Base-by-base conservation (phyloP, 176 grass and related monocot species). In the Pontederia crassipes region DNA sequence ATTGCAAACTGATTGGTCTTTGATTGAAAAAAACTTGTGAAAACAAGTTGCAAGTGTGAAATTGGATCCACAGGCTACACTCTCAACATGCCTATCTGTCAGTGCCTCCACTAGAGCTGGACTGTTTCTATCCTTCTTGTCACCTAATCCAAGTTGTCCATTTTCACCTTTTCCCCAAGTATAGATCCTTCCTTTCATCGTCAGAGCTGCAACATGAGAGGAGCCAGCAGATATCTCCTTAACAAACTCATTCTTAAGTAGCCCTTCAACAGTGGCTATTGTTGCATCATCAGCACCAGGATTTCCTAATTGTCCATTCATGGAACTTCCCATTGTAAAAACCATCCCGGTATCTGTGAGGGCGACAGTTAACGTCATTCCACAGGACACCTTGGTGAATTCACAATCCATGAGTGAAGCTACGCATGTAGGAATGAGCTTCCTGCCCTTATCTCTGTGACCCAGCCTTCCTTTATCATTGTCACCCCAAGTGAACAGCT, bases 401-500 rank as follows among this genome's bases (percentile, higher is more conserved):
- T 97, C 87, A 69, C 82, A 82, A 66, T 80, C 79, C 2, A 62
- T 61, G 11, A 96, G 92, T 61, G 83, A 82, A 63, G 82, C 87
- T 14, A 97, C 76, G n/a, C 78, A 78, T 54, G 83, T 88, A 15
- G 92, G 92, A 8, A 75, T 20, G 48, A 88, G 73, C 54, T 88
- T 97, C 61, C 68, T 82, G n/a, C 85, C 73, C 64, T 70, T 80
- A 59, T 88, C 83, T 28, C 65, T 59, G 70, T 97, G 92, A 52
- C 87, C 92, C 15, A 97, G 69, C 69, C 80, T 91, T 67, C 87
- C 87, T 56, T 79, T 79, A 72, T 97, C 92, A 11, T 76, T 85
- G 63, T 97, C 87, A 0, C 92, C 92, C 92, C 92, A 97, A 56
- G 92, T 91, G 77, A 91, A 91, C 45, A 97, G 55, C 64, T 91